Evolutionary conservation across 2,329 filamentous ascomycete genomes (phyloP).

Genomic region (Elsinoe batatas): DNA sequence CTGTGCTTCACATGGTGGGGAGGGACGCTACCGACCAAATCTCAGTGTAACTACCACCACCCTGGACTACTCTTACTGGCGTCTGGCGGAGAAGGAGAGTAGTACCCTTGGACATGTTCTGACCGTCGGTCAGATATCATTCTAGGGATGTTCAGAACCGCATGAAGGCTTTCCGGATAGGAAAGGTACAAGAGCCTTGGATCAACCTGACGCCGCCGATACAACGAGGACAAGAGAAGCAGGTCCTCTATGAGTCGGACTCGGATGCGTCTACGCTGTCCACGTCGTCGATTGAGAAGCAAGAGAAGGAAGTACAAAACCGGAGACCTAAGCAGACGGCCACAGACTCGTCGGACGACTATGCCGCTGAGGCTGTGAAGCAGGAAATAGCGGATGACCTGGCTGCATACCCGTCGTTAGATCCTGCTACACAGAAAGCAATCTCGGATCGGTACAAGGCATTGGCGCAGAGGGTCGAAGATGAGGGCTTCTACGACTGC

Average conservation of each 20-base stretch:
- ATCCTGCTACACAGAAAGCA: conserved; percentile 43
- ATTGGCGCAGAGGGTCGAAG: conserved; percentile 46
- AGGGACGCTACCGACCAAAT: conserved; percentile 52
- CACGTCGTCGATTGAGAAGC: not conserved
- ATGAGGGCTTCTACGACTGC: conserved; percentile 50
- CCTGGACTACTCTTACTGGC: not conserved
- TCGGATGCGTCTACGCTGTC: not conserved
- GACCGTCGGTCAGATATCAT: conserved; percentile 42
- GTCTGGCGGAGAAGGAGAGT: not conserved
- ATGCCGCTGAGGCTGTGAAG: conserved; percentile 16
- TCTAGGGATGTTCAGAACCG: conserved; percentile 42
- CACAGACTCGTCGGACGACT: not conserved
- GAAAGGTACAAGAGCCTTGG: conserved; percentile 47
- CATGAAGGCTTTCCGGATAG: conserved; percentile 53
- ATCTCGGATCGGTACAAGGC: conserved; percentile 48
- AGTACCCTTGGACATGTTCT: conserved; percentile 15
- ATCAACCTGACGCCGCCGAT: conserved; percentile 51
- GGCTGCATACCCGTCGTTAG: conserved; percentile 41
- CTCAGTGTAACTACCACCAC: conserved; percentile 39
- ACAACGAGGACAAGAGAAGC: conserved; percentile 22
- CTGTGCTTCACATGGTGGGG: conserved; percentile 63
- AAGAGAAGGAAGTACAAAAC: conserved; percentile 12
- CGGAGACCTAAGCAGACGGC: not conserved
- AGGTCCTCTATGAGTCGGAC: conserved; percentile 1
- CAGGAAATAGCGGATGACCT: conserved; percentile 31